phyloP scores from a whole-genome alignment of 2,329 filamentous ascomycete species.

The Xylaria sp. region DNA sequence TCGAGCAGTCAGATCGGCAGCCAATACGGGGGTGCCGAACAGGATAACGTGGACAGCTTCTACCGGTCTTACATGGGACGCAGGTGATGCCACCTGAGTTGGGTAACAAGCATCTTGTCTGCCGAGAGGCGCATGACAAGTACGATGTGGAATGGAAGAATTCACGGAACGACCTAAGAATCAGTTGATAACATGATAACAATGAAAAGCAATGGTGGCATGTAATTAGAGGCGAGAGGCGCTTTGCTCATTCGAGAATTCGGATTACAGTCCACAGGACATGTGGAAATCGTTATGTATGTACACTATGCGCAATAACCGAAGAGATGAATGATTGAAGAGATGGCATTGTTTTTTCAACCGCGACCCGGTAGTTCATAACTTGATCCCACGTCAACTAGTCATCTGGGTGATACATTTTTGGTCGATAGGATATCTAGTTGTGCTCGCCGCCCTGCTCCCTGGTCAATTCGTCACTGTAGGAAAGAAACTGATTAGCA shows the following conservation, averaged over 20 bases:
- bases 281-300: conserved; percentile 40
- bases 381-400: conserved; percentile 9
- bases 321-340: conserved; percentile 36
- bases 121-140: conserved; percentile 19
- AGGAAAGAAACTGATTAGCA: conserved; percentile 29
- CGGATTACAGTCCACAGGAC: conserved; percentile 33
- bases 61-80: conserved; percentile 87
- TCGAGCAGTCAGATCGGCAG: conserved; percentile 71
- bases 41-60: conserved; percentile 85
- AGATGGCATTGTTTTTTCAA: conserved; percentile 15
- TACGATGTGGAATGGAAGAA: conserved; percentile 13
- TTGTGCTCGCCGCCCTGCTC: conserved; percentile 75
- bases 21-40: conserved; percentile 69
- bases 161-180: conserved; percentile 9
- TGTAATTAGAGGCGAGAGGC: conserved; percentile 35
- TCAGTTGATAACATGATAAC: conserved; percentile 17
- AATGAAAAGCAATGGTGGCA: conserved; percentile 32
- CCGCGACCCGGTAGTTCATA: conserved; percentile 16
- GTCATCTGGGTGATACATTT: neutral
- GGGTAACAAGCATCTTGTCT: neutral
- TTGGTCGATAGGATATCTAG: conserved; percentile 50
- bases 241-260: conserved; percentile 38
- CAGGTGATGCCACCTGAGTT: conserved; percentile 41
- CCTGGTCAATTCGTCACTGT: conserved; percentile 80
- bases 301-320: conserved; percentile 45